Evolutionary conservation across 306 rosid species (phyloP).

Genomic region (Dicorynia guianensis): DNA sequence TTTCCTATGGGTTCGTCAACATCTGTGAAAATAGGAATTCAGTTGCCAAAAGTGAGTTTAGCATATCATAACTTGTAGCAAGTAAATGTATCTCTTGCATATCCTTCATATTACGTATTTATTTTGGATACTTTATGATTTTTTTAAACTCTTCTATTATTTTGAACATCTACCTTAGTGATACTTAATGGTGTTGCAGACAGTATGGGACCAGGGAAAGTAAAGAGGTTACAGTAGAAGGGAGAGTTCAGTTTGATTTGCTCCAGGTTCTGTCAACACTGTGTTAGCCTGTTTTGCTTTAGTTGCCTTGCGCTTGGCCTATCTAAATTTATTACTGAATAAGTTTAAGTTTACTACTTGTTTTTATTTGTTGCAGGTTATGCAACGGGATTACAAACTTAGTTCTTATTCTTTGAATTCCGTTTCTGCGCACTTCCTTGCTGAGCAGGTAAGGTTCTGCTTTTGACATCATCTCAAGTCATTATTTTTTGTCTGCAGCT

Average conservation of each 20-base stretch:
- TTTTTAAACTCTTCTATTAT: slow-evolving; percentile 12
- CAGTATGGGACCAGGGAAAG: slow-evolving; percentile 97
- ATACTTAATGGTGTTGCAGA: slow-evolving; percentile 57
- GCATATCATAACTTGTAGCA: neutral
- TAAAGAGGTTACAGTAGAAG: slow-evolving; percentile 91
- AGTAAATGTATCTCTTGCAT: too few relatives aligned
- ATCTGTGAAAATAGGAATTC: slow-evolving; percentile 16
- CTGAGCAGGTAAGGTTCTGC: slow-evolving; percentile 78
- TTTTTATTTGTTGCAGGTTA: slow-evolving; percentile 56
- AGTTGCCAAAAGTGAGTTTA: slow-evolving; percentile 11
- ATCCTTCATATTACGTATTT: slow-evolving; percentile 11
- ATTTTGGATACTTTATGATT: slow-evolving; percentile 15
- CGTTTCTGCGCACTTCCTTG: slow-evolving; percentile 94
- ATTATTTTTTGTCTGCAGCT: slow-evolving; percentile 13
- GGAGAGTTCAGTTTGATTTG: slow-evolving; percentile 98
- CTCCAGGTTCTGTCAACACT: slow-evolving; percentile 73
- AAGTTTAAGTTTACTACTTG: slow-evolving; percentile 45
- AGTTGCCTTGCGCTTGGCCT: slow-evolving; percentile 34
- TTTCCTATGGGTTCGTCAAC: neutral
- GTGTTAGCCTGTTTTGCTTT: slow-evolving; percentile 30
- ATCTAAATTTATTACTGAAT: slow-evolving; percentile 21
- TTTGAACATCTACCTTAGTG: slow-evolving; percentile 24
- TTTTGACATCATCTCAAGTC: slow-evolving; percentile 36
- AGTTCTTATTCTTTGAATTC: slow-evolving; percentile 97
- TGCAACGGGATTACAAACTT: slow-evolving; percentile 93